Conservation (phyloP, 2,329 filamentous ascomycete species). For the Colletotrichum orbiculare region DNA sequence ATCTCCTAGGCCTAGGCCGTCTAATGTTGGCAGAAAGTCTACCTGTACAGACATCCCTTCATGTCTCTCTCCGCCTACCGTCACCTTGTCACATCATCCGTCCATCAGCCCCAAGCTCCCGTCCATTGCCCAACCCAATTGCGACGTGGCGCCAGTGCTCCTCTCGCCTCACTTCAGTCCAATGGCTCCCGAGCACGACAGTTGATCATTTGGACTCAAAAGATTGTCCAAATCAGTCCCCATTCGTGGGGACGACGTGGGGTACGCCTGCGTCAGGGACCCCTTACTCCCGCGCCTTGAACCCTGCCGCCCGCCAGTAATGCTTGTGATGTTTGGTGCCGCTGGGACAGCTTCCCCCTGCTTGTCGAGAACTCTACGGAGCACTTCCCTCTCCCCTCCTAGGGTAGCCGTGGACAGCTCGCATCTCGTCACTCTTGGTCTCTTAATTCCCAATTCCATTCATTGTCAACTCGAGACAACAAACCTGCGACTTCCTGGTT, state of each 20-base stretch:
- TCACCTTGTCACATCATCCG: slow-evolving; percentile 17
- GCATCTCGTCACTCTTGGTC: slow-evolving; percentile 26
- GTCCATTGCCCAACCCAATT: slow-evolving; percentile 30
- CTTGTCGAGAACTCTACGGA: slow-evolving; percentile 17
- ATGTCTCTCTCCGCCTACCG: background rate
- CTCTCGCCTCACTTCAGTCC: slow-evolving; percentile 32
- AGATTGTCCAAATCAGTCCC: slow-evolving; percentile 25
- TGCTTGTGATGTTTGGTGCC: slow-evolving; percentile 35
- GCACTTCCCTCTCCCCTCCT: slow-evolving; percentile 28
- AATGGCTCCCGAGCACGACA: slow-evolving; percentile 36
- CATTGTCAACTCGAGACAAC: slow-evolving; percentile 26
- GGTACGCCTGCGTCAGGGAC: slow-evolving; percentile 36
- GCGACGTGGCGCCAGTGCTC: slow-evolving; percentile 39
- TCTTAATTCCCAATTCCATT: slow-evolving; percentile 29
- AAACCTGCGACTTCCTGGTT: slow-evolving; percentile 29
- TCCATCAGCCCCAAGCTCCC: slow-evolving; percentile 18
- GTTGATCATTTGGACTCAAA: slow-evolving; percentile 35
- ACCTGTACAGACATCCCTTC: background rate
- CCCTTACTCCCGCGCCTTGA: slow-evolving; percentile 32
- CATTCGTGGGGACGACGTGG: slow-evolving; percentile 35
- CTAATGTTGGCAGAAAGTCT: slow-evolving; percentile 11
- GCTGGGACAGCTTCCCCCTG: slow-evolving; percentile 30
- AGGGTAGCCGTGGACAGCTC: slow-evolving; percentile 15
- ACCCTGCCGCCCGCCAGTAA: slow-evolving; percentile 28
- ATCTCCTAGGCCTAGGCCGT: slow-evolving; percentile 17